Evolutionary conservation across 352 stramenopile genomes (phyloP).

Genomic region (Pythium guiyangense): DNA sequence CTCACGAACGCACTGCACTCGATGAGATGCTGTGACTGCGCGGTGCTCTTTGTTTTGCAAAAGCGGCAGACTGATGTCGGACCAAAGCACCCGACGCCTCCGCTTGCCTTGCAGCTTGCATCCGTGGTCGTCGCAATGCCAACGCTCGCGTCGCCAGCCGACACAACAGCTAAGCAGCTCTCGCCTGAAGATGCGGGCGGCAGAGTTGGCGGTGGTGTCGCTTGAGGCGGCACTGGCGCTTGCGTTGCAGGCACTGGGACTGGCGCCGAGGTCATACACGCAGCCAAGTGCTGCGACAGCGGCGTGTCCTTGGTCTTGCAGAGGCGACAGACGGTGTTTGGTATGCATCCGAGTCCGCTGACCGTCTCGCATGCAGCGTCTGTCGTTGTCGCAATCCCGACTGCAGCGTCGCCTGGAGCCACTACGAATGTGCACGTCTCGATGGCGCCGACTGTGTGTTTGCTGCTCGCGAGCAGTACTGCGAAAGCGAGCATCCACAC

Average conservation of each 20-base stretch:
- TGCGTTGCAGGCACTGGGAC: too few relatives aligned
- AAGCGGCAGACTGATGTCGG: slow-evolving; percentile 10
- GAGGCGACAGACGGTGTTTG: slow-evolving; percentile 8
- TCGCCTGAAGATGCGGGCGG: not conserved
- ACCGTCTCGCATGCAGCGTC: slow-evolving; percentile 16
- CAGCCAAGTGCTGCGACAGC: slow-evolving; percentile 3
- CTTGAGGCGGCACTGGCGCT: too few relatives aligned
- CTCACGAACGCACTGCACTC: slow-evolving; percentile 3
- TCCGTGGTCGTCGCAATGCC: slow-evolving; percentile 12
- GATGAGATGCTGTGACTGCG: slow-evolving; percentile 12
- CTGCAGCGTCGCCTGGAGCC: slow-evolving; percentile 14
- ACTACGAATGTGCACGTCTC: not conserved
- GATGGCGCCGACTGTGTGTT: not conserved
- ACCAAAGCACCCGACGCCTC: slow-evolving; percentile 8
- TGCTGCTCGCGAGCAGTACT: not conserved
- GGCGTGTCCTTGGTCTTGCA: slow-evolving; percentile 13
- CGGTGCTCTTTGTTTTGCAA: slow-evolving; percentile 13
- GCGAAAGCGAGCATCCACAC: not conserved
- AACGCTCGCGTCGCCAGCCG: slow-evolving; percentile 8
- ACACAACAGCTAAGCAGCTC: slow-evolving; percentile 4
- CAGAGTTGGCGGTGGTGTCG: not conserved
- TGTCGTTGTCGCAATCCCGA: slow-evolving; percentile 23
- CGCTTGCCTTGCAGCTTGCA: not conserved
- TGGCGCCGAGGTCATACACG: too few relatives aligned
- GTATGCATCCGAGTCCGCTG: slow-evolving; percentile 10